These are phyloP conservation scores for Rauvolfia tetraphylla DNA, from an alignment of 257 asterid species.

Conservation along the genomic window DNA sequence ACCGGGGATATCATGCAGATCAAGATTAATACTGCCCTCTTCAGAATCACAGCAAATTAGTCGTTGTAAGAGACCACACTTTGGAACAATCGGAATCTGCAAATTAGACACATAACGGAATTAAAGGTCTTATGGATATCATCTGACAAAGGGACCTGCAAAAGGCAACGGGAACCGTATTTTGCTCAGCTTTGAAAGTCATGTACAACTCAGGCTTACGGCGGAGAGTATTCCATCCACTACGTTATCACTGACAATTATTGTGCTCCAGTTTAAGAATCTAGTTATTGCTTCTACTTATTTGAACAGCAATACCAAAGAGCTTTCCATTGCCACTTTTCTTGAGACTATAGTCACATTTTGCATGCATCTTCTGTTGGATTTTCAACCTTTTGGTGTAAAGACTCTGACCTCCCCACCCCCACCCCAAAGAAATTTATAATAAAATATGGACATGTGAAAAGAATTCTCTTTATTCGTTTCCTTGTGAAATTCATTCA, in stretches of 20 bases:
- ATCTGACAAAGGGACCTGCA: not conserved
- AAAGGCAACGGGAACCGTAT: no score
- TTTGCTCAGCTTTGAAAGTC: not conserved
- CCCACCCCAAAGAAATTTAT: no score
- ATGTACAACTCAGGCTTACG: not conserved
- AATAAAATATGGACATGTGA: no score
- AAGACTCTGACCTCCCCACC: no score
- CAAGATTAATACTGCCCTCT: constrained; percentile 32
- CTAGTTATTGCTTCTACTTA: no score
- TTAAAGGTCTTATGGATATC: constrained; percentile 17
- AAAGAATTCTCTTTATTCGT: no score
- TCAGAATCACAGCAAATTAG: constrained; percentile 35
- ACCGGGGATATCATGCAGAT: constrained; percentile 68
- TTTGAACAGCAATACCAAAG: no score
- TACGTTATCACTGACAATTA: not conserved
- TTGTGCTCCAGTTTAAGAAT: no score
- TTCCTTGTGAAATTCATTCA: not conserved
- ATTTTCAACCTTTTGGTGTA: no score
- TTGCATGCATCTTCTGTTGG: no score
- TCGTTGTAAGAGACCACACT: constrained; percentile 53
- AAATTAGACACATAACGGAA: constrained; percentile 30
- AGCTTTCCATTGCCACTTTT: no score
- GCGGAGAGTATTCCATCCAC: not conserved
- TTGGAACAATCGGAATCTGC: constrained; percentile 66
- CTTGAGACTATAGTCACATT: no score